Evolutionary conservation across 495 filamentous ascomycete species (phyloP).

Genomic region (Penicillium paradoxum): DNA sequence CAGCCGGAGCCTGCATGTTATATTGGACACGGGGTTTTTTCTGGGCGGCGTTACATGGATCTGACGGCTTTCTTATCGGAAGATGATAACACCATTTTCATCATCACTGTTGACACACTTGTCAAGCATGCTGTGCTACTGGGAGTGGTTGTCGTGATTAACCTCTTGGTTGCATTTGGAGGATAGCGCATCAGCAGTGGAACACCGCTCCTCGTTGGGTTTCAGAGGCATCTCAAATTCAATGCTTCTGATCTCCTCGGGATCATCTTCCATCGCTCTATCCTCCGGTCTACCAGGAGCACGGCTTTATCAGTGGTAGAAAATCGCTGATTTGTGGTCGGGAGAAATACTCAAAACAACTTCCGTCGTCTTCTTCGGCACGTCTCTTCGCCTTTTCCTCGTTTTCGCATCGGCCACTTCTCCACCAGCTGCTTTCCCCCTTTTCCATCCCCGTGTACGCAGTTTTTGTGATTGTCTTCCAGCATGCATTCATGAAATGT

Average conservation of each 20-base stretch:
- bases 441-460: slow-evolving; percentile 10
- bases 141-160: slow-evolving; percentile 22
- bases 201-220: not conserved
- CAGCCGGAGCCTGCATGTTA: slow-evolving; percentile 37
- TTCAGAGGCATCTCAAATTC: not conserved
- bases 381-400: slow-evolving; percentile 12
- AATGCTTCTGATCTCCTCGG: not conserved
- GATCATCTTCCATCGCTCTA: not conserved
- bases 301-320: slow-evolving; percentile 9
- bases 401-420: slow-evolving; percentile 10
- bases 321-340: slow-evolving; percentile 2
- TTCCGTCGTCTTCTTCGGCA: slow-evolving; percentile 6
- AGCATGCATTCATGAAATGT: slow-evolving; percentile 38
- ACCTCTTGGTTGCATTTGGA: slow-evolving; percentile 12
- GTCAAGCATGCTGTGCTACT: slow-evolving; percentile 41
- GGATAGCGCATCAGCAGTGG: not conserved
- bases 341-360: slow-evolving; percentile 11
- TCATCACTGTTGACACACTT: slow-evolving; percentile 41
- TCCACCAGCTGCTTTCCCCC: slow-evolving; percentile 8
- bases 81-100: slow-evolving; percentile 35
- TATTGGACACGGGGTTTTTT: slow-evolving; percentile 33
- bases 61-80: slow-evolving; percentile 38
- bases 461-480: slow-evolving; percentile 17
- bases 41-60: slow-evolving; percentile 45
- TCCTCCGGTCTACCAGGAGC: not conserved